Evolutionary conservation across 2,329 filamentous ascomycete species (phyloP).

Genomic region (Neonectria hederae): DNA sequence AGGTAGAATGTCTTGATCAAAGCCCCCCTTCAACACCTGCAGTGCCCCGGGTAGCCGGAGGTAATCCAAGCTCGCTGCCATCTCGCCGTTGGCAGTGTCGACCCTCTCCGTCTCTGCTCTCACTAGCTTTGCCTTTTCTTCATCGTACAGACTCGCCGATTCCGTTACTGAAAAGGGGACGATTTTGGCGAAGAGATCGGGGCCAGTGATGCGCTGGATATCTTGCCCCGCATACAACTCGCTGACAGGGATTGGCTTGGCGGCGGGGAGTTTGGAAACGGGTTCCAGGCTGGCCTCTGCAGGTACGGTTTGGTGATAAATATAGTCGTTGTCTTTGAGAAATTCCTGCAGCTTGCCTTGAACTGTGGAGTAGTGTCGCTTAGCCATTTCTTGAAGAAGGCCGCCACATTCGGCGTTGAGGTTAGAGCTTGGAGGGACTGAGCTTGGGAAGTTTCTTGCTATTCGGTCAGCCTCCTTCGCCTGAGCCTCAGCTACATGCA

Average conservation of each 20-base stretch:
- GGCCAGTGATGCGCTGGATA: constrained; percentile 95
- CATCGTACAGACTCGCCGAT: constrained; percentile 95
- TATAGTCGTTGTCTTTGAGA: constrained; percentile 95
- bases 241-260: constrained; percentile 96
- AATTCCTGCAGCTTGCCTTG: constrained; percentile 82
- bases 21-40: constrained; percentile 90
- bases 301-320: constrained; percentile 94
- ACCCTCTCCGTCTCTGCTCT: constrained; percentile 93
- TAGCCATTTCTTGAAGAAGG: constrained; percentile 81
- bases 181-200: constrained; percentile 96
- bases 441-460: constrained; percentile 82
- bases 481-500: constrained; percentile 81
- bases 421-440: constrained; percentile 83
- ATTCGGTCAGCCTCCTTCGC: constrained; percentile 81
- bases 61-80: constrained; percentile 95
- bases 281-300: constrained; percentile 82
- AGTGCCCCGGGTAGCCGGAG: constrained; percentile 88
- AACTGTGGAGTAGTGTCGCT: constrained; percentile 81
- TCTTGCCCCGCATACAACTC: constrained; percentile 97
- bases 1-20: constrained; percentile 87
- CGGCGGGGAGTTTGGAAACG: constrained; percentile 90
- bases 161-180: constrained; percentile 96
- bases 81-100: constrained; percentile 91
- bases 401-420: constrained; percentile 80
- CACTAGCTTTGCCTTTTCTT: constrained; percentile 96